Conservation (phyloP, 495 filamentous ascomycete species). For the Neurospora sp. region DNA sequence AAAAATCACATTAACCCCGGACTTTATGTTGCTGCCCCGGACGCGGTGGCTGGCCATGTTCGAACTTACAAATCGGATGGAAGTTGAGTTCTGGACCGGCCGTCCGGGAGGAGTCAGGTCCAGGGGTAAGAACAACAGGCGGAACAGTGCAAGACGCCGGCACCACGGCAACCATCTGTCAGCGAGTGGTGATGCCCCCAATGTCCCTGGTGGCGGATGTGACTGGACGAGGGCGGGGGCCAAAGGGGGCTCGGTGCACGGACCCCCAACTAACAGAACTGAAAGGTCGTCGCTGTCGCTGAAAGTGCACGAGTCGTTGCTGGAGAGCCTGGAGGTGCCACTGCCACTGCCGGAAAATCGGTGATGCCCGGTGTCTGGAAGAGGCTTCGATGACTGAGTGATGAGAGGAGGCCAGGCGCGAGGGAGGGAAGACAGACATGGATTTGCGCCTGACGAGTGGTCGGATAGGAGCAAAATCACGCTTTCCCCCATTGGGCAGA, state of each 20-base stretch:
- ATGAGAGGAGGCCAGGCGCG: slow-evolving; percentile 1
- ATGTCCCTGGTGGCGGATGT: neutral
- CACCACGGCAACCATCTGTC: neutral
- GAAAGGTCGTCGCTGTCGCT: neutral
- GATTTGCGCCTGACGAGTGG: neutral
- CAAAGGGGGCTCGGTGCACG: neutral
- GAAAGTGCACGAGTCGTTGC: neutral
- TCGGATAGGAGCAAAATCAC: slow-evolving; percentile 13
- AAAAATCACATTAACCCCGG: neutral
- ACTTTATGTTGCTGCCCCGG: neutral
- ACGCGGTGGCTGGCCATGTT: neutral
- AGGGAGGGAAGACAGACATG: neutral
- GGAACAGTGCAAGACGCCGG: neutral
- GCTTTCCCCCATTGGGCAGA: slow-evolving; percentile 21
- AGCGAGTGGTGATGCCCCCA: neutral
- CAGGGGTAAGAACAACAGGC: neutral
- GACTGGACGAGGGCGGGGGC: neutral
- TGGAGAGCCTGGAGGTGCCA: neutral
- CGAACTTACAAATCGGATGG: neutral
- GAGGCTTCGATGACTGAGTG: neutral
- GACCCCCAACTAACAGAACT: neutral
- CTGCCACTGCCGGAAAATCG: neutral
- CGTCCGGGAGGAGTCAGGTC: neutral
- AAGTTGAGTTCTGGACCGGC: neutral
- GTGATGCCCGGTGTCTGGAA: neutral